A percentile compares a stretch with the other conserved stretches of the same genome.
Conservation (phyloP, 306 rosid genomes). For the Hippophae tibetana region DNA sequence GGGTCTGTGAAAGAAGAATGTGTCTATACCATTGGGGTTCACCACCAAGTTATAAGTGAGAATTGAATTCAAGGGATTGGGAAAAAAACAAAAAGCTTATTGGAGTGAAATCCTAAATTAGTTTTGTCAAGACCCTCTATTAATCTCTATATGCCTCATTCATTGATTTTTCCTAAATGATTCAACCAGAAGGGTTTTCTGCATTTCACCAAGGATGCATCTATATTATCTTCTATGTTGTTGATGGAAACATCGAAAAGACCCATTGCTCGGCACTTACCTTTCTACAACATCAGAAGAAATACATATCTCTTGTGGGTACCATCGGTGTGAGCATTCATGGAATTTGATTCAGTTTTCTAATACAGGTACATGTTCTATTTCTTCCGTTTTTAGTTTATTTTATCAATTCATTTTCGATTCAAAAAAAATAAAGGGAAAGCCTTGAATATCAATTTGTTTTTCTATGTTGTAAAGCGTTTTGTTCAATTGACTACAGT, state of each 20-base stretch:
- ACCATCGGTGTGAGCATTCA: constrained; percentile 89
- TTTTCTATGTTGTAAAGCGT: neutral
- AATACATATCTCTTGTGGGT: constrained; percentile 83
- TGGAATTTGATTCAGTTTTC: constrained; percentile 12
- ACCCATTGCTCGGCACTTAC: constrained; percentile 80
- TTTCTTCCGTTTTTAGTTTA: neutral
- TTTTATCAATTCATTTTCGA: neutral
- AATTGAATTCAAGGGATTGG: constrained; percentile 9
- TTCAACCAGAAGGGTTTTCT: constrained; percentile 95
- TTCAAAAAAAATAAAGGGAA: neutral
- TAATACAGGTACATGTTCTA: neutral
- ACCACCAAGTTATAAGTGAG: constrained; percentile 19
- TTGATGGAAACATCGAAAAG: constrained; percentile 78
- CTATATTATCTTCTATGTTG: constrained; percentile 79
- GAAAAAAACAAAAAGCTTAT: constrained; percentile 30
- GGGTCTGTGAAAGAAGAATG: constrained; percentile 1
- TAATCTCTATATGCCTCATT: neutral
- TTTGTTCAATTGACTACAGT: neutral
- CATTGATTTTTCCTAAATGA: constrained; percentile 66
- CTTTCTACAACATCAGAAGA: constrained; percentile 73
- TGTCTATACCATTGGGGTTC: constrained; percentile 19
- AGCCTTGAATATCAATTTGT: neutral
- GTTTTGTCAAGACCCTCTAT: constrained; percentile 45
- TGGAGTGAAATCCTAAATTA: constrained; percentile 35
- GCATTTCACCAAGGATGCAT: constrained; percentile 72